Percentiles rank a stretch among this genome's conserved stretches.
These are phyloP conservation scores for Bryoglossum gracile DNA, from an alignment of 495 filamentous ascomycete species.

Conservation along the genomic window DNA sequence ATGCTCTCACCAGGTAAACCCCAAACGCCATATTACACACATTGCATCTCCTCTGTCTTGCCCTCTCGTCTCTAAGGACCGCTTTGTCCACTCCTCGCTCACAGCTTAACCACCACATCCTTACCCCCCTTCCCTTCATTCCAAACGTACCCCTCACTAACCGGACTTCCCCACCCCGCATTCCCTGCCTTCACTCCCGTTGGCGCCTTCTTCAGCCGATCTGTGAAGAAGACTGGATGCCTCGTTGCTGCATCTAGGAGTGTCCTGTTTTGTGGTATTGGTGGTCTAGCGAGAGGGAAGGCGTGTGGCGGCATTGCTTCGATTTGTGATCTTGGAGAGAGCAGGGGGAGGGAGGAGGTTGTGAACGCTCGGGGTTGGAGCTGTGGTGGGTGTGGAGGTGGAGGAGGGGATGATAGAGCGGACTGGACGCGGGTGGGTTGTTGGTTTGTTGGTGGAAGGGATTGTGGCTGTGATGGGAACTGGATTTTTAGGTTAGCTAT, in stretches of 20 bases:
- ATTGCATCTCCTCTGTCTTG: no score
- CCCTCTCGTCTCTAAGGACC: no score
- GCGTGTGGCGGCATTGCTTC: constrained; percentile 19
- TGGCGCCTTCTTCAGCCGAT: constrained; percentile 39
- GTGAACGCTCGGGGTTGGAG: not conserved
- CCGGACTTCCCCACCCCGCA: constrained; percentile 31
- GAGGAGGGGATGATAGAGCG: not conserved
- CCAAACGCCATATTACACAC: no score
- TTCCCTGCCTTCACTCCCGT: constrained; percentile 20
- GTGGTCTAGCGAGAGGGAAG: not conserved
- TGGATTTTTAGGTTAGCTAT: no score
- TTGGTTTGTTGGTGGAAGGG: not conserved
- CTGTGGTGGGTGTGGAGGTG: not conserved
- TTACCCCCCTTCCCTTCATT: constrained; percentile 31
- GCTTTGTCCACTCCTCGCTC: no score
- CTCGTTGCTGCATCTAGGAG: constrained; percentile 34
- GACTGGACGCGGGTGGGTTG: constrained; percentile 3
- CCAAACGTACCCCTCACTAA: constrained; percentile 48
- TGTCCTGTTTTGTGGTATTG: not conserved
- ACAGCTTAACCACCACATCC: constrained; percentile 37
- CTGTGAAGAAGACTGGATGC: constrained; percentile 56
- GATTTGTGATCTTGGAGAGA: constrained; percentile 18
- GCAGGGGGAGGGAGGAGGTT: not conserved
- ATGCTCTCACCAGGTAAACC: no score
- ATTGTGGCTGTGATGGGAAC: constrained; percentile 1